Conservation (phyloP, 805 yeast genomes). For the Lipomyces chichibuensis region DNA sequence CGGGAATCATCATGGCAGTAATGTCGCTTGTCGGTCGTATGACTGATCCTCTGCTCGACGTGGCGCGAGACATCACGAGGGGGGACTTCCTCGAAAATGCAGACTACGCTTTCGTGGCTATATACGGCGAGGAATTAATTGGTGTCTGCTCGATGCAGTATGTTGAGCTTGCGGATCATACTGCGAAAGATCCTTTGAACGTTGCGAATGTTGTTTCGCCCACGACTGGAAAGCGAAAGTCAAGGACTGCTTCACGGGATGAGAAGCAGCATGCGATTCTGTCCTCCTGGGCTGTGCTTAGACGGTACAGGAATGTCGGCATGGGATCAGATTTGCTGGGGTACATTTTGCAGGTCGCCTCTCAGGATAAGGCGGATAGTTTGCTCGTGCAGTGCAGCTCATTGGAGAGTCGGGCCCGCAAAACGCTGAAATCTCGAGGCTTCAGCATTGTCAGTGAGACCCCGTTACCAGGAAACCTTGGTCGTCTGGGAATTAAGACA, state of each 20-base stretch:
- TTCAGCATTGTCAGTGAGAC: slow-evolving; percentile 18
- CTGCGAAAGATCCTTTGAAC: slow-evolving; percentile 8
- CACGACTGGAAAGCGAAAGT: not conserved
- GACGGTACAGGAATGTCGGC: slow-evolving; percentile 36
- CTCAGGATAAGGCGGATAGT: slow-evolving; percentile 13
- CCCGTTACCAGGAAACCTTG: slow-evolving; percentile 25
- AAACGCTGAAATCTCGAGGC: slow-evolving; percentile 13
- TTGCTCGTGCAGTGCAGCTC: slow-evolving; percentile 28
- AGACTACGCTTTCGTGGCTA: slow-evolving; percentile 25
- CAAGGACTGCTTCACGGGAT: not conserved
- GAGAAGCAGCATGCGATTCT: slow-evolving; percentile 25
- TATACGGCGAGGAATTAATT: slow-evolving; percentile 23
- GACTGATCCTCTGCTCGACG: slow-evolving; percentile 27
- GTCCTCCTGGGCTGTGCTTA: slow-evolving; percentile 36
- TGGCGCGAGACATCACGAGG: slow-evolving; percentile 18
- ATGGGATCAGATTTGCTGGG: slow-evolving; percentile 34
- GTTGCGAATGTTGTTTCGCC: not conserved
- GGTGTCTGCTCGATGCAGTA: slow-evolving; percentile 29
- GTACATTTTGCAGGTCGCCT: slow-evolving; percentile 20
- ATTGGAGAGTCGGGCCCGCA: slow-evolving; percentile 24
- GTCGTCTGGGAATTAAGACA: slow-evolving; percentile 27
- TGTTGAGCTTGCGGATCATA: slow-evolving; percentile 23
- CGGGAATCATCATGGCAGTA: slow-evolving; percentile 30
- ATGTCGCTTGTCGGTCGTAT: slow-evolving; percentile 34
- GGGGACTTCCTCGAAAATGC: slow-evolving; percentile 25